Evolutionary conservation across 1,284 basidiomycete genomes (phyloP), one percentile per base, ranked within the genome.

Genomic region (Cutaneotrichosporon cavernicola): DNA sequence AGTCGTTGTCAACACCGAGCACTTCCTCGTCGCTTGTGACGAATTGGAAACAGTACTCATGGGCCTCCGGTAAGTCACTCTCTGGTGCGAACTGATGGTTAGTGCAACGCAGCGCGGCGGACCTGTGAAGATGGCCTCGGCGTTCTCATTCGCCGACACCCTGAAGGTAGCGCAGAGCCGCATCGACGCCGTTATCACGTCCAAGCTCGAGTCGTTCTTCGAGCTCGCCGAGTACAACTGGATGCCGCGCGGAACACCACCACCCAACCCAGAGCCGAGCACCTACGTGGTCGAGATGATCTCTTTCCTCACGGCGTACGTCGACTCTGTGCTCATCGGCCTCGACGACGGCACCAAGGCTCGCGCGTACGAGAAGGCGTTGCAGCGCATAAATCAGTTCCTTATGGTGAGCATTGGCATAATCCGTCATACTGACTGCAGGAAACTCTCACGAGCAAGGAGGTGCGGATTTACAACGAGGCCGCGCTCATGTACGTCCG

Each of bases 171-270:
- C 94, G 2, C 86, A 90, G 65, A 82, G 84, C 32, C 89, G 93
- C 11, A 92, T 99, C 69, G 89, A 89, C 32, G 83, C 84, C 11
- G 86, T 96, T 51, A 94, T 99, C 71, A 86, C 87, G 8, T 90
- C 90, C 26, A 99, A 99, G 79, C 87, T 99, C n/a, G 91, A 96
- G 73, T 92, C 95, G 69, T 97, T 97, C 82, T 92, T 97, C 69
- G 96, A 92, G 64, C 83, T 97, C 51, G 90, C 92, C 1, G 92
- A 97, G 78, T 97, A 98, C 78, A 89, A 97, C 72, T 97, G 93
- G 92, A 90, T 88, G 58, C 90, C 94, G 2, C 69, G 72, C 11
- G 57, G 67, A 30, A 22, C 46, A 21, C 73, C 74, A 2, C 67
- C 71, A 31, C 66, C 65, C 7, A 74, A 73, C 5, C 88, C 90